Conservation (phyloP, 202 grass and related monocot genomes). For the Bolboschoenoplectus hybrid region DNA sequence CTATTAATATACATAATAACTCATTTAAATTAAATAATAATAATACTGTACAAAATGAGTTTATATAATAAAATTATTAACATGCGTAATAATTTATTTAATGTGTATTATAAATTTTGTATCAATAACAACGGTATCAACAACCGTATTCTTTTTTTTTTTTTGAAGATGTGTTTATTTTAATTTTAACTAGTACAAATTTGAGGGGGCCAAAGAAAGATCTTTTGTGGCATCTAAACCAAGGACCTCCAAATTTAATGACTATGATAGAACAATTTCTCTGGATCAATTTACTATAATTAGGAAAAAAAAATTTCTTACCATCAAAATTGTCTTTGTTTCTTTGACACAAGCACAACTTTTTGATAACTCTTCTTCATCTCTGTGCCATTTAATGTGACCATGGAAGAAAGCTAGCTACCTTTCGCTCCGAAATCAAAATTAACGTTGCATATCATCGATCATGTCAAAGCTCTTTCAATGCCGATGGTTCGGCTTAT, state of each 20-base stretch:
- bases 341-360: background rate
- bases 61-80: too few relatives aligned
- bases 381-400: background rate
- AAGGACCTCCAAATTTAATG: background rate
- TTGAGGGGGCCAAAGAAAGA: background rate
- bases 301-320: background rate
- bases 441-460: background rate
- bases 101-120: too few relatives aligned
- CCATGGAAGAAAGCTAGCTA: background rate
- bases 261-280: background rate
- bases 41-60: too few relatives aligned
- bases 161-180: too few relatives aligned
- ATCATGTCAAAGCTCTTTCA: background rate
- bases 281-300: background rate
- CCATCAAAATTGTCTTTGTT: slow-evolving; percentile 18
- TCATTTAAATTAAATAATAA: too few relatives aligned
- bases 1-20: too few relatives aligned
- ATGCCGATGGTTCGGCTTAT: slow-evolving; percentile 8
- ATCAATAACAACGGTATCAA: too few relatives aligned
- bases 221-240: background rate
- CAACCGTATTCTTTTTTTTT: too few relatives aligned
- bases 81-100: too few relatives aligned
- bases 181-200: background rate
- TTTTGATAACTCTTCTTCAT: background rate
- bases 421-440: background rate